Base-by-base conservation (phyloP, 2,329 filamentous ascomycete genomes). In the Nigrospora sphaerica region DNA sequence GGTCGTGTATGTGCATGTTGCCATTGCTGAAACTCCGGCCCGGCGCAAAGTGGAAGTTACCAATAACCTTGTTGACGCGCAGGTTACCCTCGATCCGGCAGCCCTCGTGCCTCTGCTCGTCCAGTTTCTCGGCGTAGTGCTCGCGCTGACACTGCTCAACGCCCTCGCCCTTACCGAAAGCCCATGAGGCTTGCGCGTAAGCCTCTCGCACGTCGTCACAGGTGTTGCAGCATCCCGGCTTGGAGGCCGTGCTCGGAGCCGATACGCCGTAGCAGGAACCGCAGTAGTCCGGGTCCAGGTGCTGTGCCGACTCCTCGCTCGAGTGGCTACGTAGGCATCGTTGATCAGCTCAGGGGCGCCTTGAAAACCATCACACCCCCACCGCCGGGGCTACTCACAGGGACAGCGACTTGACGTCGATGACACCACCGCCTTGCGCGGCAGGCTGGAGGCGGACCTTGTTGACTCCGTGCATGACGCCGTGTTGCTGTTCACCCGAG, bases 41-140 rank as follows among this genome's bases (percentile, higher is more conserved):
- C 1, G 93, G 93, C 1, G 95, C 93, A 58, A 98, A 86, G 68
- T 98, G 93, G 78, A 98, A 98, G 73, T 98, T 98, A 47, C 93
- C 93, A 46, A 98, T 80, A 23, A 98, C 93, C 72, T 98, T 98
- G 77, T 98, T 98, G 55, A 98, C 95, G 41, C 88, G 87, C 57
- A 98, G 80, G 35, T 82, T 81, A 49, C 93, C 93, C 66, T 96
- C 90, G 53, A 98, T 86, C 43, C 93, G 88, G 70, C 93, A 98
- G 49, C 93, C 93, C 70, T 98, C 95, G 44, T 83, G 80, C 47
- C 91, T 81, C 71, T 97, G 92, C 52, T 81, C 83, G 62, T 95
- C 88, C 49, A 98, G 76, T 57, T 85, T 86, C 68, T 96, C 88
- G 50, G 81, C 81, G 67, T 97, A 98, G 65, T 96, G 91, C 69